These are phyloP conservation scores for Colletotrichum spinosum DNA, from an alignment of 2,329 filamentous ascomycete species.

Conservation along the genomic window DNA sequence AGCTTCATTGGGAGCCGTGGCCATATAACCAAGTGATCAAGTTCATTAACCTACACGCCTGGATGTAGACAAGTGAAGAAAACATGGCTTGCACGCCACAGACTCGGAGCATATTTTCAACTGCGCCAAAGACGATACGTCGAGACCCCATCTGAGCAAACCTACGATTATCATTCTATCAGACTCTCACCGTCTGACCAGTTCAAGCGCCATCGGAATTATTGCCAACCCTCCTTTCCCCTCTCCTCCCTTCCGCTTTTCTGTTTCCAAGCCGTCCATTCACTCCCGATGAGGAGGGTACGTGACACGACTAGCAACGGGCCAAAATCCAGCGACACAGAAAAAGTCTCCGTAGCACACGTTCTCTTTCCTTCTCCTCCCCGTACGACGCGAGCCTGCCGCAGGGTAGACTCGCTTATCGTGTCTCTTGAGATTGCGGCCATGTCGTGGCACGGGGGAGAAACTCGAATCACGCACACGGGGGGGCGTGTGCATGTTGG, in stretches of 20 bases:
- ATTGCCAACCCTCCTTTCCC: neutral
- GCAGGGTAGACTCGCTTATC: conserved; percentile 30
- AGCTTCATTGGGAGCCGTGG: too few species aligned
- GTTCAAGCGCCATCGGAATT: neutral
- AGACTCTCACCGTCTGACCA: too few species aligned
- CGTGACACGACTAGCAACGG: neutral
- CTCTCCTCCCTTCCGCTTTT: neutral
- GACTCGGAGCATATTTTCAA: too few species aligned
- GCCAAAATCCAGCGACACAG: neutral
- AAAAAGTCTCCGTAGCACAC: conserved; percentile 28
- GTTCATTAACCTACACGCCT: too few species aligned
- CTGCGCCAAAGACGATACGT: conserved; percentile 5
- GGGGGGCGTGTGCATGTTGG: neutral
- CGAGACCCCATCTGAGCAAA: neutral
- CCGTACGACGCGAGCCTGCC: conserved; percentile 21
- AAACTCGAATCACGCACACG: neutral
- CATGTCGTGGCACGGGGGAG: conserved; percentile 18
- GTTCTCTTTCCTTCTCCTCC: conserved; percentile 1
- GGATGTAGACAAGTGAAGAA: too few species aligned
- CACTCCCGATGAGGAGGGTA: neutral
- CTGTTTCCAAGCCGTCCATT: neutral
- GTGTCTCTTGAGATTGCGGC: conserved; percentile 24
- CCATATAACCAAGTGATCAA: too few species aligned
- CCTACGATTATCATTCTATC: neutral
- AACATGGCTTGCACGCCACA: too few species aligned